Evolutionary conservation across 164 flowering plant genomes (phyloP).

Genomic region (Houttuynia cordata): DNA sequence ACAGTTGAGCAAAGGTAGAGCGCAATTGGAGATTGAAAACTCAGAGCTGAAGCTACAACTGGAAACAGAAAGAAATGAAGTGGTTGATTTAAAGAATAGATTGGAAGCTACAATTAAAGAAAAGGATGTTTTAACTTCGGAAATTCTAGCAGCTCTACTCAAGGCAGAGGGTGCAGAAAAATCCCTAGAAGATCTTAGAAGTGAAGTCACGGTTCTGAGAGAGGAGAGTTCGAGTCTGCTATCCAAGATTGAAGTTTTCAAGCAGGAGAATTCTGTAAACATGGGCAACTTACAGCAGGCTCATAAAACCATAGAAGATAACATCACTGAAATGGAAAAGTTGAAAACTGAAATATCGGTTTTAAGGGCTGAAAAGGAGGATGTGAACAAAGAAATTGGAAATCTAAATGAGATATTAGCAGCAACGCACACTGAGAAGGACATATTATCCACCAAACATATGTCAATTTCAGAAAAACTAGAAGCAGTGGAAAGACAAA

Average conservation of each 20-base stretch:
- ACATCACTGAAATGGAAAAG: conserved; percentile 28
- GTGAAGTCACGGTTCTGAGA: conserved; percentile 22
- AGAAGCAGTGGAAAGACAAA: conserved; percentile 7
- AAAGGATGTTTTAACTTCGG: conserved; percentile 25
- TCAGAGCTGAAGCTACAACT: conserved; percentile 22
- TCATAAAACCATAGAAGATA: conserved; percentile 20
- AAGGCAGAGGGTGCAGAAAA: conserved; percentile 28
- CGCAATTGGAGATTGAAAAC: conserved; percentile 18
- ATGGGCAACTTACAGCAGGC: conserved; percentile 26
- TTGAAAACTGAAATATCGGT: conserved; percentile 19
- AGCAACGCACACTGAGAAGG: conserved; percentile 24
- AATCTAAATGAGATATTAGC: conserved; percentile 35
- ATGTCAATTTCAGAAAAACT: conserved; percentile 16
- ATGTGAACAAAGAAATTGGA: conserved; percentile 22
- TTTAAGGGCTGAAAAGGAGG: conserved; percentile 23
- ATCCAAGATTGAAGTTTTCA: conserved; percentile 3
- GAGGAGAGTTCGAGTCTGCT: conserved; percentile 13
- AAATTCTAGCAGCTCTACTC: conserved; percentile 15
- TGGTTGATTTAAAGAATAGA: conserved; percentile 19
- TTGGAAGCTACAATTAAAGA: conserved; percentile 25
- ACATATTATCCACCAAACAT: conserved; percentile 20
- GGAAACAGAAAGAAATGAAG: conserved; percentile 15
- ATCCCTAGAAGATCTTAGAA: conserved; percentile 23
- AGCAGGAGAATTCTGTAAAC: conserved; percentile 12
- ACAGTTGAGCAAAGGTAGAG: conserved; percentile 15